Evolutionary conservation across 768 basidiomycete genomes (phyloP), one percentile per base, ranked within the genome.

Genomic region (Antrodiella citrinella): DNA sequence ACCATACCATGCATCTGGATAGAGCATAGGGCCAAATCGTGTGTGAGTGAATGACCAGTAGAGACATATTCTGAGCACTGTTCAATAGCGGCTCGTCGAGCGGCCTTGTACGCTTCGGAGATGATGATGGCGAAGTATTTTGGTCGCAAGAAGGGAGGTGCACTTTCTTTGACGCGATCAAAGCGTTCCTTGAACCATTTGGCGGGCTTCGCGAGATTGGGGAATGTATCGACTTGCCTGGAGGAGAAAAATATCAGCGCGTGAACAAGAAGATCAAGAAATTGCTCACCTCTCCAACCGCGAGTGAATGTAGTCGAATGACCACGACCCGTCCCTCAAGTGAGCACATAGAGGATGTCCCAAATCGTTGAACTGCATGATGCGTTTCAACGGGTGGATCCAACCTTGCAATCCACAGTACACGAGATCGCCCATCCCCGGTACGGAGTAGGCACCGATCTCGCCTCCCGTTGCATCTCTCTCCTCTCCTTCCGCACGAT

Each of bases 321-420:
- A 87, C 96, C 96, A 98, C 13, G 75, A 75, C 4, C 96, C 96
- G 23, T 85, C 76, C 52, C 96, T 78, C 51, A 98, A 66, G 67
- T 98, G 91, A 2, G 72, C 83, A 59, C 91, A 95, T 3, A 99
- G 72, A 1, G 91, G 78, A 65, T 98, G 93, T 0, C 96, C 96
- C 2, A 98, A 76, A 63, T 99, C 93, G 65, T 98, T 98, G 60
- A 82, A 77, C 56, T 75, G 74, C 81, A 93, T 93, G 64, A 98
- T 81, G 57, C 81, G 80, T 35, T 81, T 76, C 49, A 98, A 70
- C 0, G 83, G 83, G 57, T 84, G 79, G 92, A 99, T 97, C 92
- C 94, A 99, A 1, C 96, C 96, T 61, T 98, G 91, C 46, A 98
- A 65, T 15, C 96, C 96, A 59, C 94, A 97, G 66, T 97, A 99